Base-by-base conservation (phyloP, 805 yeast genomes). In the Cyberlindnera suaveolens region DNA sequence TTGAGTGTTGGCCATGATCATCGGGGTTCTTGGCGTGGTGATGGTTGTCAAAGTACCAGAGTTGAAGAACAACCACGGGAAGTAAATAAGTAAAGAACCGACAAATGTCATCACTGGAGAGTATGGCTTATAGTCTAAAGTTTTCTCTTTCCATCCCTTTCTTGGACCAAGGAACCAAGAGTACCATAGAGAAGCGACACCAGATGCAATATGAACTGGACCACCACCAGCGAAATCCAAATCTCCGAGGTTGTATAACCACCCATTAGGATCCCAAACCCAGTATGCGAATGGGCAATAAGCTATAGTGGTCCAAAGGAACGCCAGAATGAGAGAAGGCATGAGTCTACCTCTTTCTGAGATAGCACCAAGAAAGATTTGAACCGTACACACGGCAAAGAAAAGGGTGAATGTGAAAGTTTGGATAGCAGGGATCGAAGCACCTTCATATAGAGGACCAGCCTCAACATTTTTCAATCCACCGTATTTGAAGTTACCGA, bases 181-280 rank as follows among this genome's bases (percentile, higher is more conserved):
- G 54, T 81, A 82, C 7, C 85, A 95, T 52, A 91, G 78, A 2
- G 96, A 96, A 30, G 89, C 87, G 19, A 88, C 85, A 48, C 98
- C 98, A 33, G 95, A 81, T 23, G 89, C 74, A 45, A 93, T 86
- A 65, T 91, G 98, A 16, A 91, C 96, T 1, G 97, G 96, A 1
- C 97, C 98, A 44, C 98, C 98, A 38, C 99, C 99, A n/a, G 99
- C 99, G 62, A 87, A 91, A 63, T 91, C 99, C 41, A 90, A 71
- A 3, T 81, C 97, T n/a, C 96, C 96, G 75, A 95, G 85, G 52
- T 77, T 72, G 49, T 75, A 74, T 34, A 96, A 95, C 97, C 97
- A 91, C 36, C 99, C 98, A 42, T 85, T 84, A 1, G 84, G 60
- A 46, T 86, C 85, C 98, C 98, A 91, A 42, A 86, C 80, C 97